These are phyloP conservation scores for Triadica sebifera DNA, from an alignment of 345 rosid genomes.

Conservation along the genomic window DNA sequence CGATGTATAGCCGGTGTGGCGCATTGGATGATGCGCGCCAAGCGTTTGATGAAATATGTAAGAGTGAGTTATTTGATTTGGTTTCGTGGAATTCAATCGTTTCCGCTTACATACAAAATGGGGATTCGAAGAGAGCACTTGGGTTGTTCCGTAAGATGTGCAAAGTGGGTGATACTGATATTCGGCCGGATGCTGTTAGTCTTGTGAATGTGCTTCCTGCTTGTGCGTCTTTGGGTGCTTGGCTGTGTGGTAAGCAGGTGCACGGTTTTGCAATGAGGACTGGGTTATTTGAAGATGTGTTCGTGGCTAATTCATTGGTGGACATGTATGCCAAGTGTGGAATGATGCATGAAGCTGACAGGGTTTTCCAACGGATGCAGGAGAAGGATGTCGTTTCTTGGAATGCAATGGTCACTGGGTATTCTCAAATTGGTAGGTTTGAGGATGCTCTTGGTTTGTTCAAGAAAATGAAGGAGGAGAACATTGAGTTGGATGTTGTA, in stretches of 20 bases:
- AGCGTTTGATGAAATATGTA: slow-evolving; percentile 69
- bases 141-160: slow-evolving; percentile 51
- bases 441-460: slow-evolving; percentile 58
- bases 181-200: slow-evolving; percentile 52
- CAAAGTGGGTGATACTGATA: slow-evolving; percentile 25
- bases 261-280: slow-evolving; percentile 56
- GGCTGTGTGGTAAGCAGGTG: slow-evolving; percentile 48
- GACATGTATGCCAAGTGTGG: slow-evolving; percentile 86
- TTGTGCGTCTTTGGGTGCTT: slow-evolving; percentile 49
- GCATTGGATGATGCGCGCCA: slow-evolving; percentile 46
- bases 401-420: slow-evolving; percentile 86
- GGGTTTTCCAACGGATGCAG: slow-evolving; percentile 52
- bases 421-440: slow-evolving; percentile 65
- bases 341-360: slow-evolving; percentile 58
- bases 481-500: slow-evolving; percentile 63
- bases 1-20: slow-evolving; percentile 67
- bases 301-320: slow-evolving; percentile 68
- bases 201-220: slow-evolving; percentile 70
- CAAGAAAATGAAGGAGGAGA: slow-evolving; percentile 59
- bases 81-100: slow-evolving; percentile 80
- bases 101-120: slow-evolving; percentile 48
- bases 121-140: slow-evolving; percentile 42
- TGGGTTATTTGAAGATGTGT: slow-evolving; percentile 54
- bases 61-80: slow-evolving; percentile 43
- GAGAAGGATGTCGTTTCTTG: slow-evolving; percentile 80